Evolutionary conservation across 2,329 filamentous ascomycete genomes (phyloP).

Genomic region (Allantophomopsis lycopodina): DNA sequence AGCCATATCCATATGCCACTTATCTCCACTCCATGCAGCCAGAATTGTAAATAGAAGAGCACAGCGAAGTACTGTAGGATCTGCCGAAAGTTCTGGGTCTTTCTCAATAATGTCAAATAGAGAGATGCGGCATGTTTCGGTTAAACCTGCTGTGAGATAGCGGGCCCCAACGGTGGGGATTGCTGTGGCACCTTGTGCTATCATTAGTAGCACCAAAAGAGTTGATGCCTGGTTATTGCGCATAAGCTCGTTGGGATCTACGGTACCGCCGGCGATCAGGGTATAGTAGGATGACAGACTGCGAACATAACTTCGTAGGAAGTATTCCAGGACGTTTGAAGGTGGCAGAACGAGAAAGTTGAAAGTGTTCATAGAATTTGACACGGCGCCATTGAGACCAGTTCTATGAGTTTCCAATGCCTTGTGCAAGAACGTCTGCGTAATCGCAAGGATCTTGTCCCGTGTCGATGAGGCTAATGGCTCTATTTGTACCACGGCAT

Average conservation of each 20-base stretch:
- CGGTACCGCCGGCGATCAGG: conserved; percentile 40
- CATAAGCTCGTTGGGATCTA: conserved; percentile 56
- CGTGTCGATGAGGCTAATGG: conserved; percentile 35
- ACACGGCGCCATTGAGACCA: conserved; percentile 18
- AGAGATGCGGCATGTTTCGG: conserved; percentile 59
- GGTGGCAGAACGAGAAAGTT: conserved; percentile 55
- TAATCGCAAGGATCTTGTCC: conserved; percentile 59
- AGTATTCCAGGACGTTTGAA: conserved; percentile 51
- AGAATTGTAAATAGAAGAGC: conserved; percentile 55
- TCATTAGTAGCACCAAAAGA: conserved; percentile 56
- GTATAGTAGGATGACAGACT: conserved; percentile 55
- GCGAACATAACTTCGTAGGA: conserved; percentile 51
- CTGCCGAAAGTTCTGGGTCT: conserved; percentile 53
- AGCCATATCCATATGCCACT: conserved; percentile 65
- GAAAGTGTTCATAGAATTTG: conserved; percentile 25
- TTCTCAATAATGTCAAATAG: conserved; percentile 61
- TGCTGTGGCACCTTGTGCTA: conserved; percentile 55
- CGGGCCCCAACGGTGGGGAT: conserved; percentile 51
- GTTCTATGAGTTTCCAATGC: conserved; percentile 54
- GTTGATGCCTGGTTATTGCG: conserved; percentile 52
- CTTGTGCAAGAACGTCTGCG: conserved; percentile 56
- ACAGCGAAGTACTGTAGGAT: conserved; percentile 49
- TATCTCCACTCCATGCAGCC: conserved; percentile 61
- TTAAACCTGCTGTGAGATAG: conserved; percentile 50
- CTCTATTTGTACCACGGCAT: conserved; percentile 22